Conservation (phyloP, 2,329 filamentous ascomycete species). For the Talaromyces verruculosus region DNA sequence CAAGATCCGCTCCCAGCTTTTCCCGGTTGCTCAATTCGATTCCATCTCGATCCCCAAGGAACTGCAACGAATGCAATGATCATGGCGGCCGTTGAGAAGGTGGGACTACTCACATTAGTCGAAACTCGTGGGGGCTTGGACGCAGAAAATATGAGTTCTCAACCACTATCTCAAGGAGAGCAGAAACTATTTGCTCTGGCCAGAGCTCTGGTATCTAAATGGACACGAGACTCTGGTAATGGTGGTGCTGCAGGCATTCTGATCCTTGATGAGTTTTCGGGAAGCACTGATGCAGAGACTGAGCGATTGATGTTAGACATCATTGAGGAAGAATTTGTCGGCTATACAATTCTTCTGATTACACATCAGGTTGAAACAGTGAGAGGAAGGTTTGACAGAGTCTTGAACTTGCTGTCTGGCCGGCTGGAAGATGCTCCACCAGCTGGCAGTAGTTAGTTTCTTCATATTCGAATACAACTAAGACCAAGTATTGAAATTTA, state of each 20-base stretch:
- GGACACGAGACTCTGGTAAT: background rate
- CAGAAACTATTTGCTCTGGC: conserved; percentile 54
- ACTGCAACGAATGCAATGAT: conserved; percentile 42
- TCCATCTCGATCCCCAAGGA: conserved; percentile 50
- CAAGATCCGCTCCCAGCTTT: conserved; percentile 54
- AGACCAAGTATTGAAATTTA: background rate
- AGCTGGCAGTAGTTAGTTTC: background rate
- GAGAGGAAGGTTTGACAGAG: background rate
- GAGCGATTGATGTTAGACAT: conserved; percentile 1
- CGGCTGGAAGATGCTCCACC: background rate
- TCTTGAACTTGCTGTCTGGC: conserved; percentile 2
- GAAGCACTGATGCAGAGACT: conserved; percentile 4
- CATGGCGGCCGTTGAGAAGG: conserved; percentile 47
- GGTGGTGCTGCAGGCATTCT: background rate
- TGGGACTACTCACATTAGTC: conserved; percentile 47
- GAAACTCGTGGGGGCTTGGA: conserved; percentile 41
- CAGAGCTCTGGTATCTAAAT: conserved; percentile 32
- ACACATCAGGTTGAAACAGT: conserved; percentile 11
- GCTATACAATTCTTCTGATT: conserved; percentile 11
- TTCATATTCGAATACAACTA: background rate
- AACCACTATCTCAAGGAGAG: conserved; percentile 50
- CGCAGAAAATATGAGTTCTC: conserved; percentile 31
- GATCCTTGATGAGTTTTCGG: conserved; percentile 16
- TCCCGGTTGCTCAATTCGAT: conserved; percentile 46
- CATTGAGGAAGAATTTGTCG: conserved; percentile 8